Evolutionary conservation across 805 yeast genomes (phyloP), one percentile per base, ranked within the genome.

Genomic region (Cyberlindnera japonica): DNA sequence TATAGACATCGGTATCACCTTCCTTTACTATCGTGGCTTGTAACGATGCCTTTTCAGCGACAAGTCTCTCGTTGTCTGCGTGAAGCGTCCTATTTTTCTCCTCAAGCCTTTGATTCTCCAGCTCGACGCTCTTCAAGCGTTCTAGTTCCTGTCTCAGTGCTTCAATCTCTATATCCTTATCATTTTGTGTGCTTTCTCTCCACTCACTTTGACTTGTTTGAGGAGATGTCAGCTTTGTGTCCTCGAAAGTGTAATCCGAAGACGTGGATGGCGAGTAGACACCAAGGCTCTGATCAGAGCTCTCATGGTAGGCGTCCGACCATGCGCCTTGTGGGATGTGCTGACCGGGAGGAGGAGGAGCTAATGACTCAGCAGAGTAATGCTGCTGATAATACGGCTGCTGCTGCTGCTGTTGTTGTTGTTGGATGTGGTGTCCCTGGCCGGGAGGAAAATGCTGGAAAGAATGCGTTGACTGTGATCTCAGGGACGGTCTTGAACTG

Each of bases 201-300:
- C 50, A 48, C 12, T 39, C 48, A 23, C 39, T 34, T 14, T 34
- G 34, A n/a, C 40, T 39, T 28, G 48, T 14, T 3, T 41, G 41
- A 15, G 55, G 57, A 2, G 57, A 42, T 14, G 35, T 26, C 21
- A 22, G 23, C 30, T 32, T 38, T 25, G 37, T 19, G 10, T 41
- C 37, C 21, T 39, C 44, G 23, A 33, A 43, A 4, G 41, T 40
- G 34, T 37, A 37, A 22, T 37, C 42, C 2, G 44, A 37, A 3
- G 48, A 44, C 2, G 44, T 14, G 8, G 30, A 18, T 2, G 48
- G 44, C 3, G 48, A 44, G 19, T 40, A 34, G 10, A 31, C 30
- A 14, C 42, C 48, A 23, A 44, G 32, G 33, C 40, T 34, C 11
- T 29, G 23, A 11, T 38, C 42, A 3, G 38, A 35, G 21, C 16